A percentile compares a stretch with the other conserved stretches of the same genome.
These are phyloP conservation scores for Taphrina betulina DNA, from an alignment of 1,139 yeast species.

Conservation along the genomic window DNA sequence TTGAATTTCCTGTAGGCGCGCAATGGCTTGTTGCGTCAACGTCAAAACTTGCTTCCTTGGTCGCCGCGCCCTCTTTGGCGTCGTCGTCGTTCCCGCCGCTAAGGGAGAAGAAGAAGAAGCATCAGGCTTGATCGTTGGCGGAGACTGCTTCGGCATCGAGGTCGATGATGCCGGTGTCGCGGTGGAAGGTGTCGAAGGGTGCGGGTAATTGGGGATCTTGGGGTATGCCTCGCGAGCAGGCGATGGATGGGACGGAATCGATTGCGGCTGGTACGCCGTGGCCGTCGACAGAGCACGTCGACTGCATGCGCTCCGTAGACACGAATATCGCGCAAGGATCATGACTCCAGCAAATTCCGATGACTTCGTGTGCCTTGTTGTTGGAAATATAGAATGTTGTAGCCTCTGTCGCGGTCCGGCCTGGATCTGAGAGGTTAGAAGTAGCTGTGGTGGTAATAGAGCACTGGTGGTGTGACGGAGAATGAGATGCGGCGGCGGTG, in stretches of 20 bases:
- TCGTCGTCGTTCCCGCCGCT: neutral
- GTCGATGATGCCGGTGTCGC: slow-evolving; percentile 1
- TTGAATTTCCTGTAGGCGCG: slow-evolving; percentile 11
- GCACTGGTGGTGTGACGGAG: too few relatives aligned
- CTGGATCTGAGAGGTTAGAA: too few relatives aligned
- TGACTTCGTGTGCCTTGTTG: too few relatives aligned
- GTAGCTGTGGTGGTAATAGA: too few relatives aligned
- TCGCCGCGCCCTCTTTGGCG: slow-evolving; percentile 23
- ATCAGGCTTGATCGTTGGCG: neutral
- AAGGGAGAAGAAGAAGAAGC: slow-evolving; percentile 1
- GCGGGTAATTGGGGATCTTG: slow-evolving; percentile 6
- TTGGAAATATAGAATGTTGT: too few relatives aligned
- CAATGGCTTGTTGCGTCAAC: slow-evolving; percentile 20
- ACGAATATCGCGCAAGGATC: too few relatives aligned
- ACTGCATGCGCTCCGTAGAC: too few relatives aligned
- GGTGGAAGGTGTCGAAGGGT: slow-evolving; percentile 4
- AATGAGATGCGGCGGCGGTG: too few relatives aligned
- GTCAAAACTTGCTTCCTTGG: slow-evolving; percentile 31
- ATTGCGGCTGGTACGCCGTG: slow-evolving; percentile 9
- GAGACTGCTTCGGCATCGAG: neutral
- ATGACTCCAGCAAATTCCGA: too few relatives aligned
- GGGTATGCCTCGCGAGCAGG: slow-evolving; percentile 19
- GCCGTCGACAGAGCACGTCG: slow-evolving; percentile 8
- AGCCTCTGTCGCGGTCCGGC: too few relatives aligned
- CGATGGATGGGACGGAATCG: slow-evolving; percentile 13